These are phyloP conservation scores for Plasmopara viticola DNA, from an alignment of 352 stramenopile genomes.

Conservation along the genomic window DNA sequence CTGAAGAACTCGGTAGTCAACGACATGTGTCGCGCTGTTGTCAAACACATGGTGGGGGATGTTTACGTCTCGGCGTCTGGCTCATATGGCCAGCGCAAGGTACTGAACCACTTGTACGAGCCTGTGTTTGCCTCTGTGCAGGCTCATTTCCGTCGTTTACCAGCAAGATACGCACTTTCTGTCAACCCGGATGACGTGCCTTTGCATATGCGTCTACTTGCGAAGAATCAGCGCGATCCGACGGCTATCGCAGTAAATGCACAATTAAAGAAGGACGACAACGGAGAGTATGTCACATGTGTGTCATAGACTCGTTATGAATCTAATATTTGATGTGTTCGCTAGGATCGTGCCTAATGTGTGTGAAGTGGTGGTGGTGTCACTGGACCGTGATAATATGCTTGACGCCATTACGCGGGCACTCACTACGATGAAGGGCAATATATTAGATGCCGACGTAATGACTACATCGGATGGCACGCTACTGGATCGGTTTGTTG, in stretches of 20 bases:
- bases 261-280: conserved; percentile 82
- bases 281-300: conserved; percentile 61
- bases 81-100: conserved; percentile 62
- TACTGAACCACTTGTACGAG: conserved; percentile 83
- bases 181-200: conserved; percentile 85
- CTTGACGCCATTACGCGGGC: conserved; percentile 76
- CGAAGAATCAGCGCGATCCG: conserved; percentile 73
- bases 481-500: conserved; percentile 77
- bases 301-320: background rate
- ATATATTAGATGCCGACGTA: conserved; percentile 80
- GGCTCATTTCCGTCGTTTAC: conserved; percentile 72
- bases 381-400: conserved; percentile 67
- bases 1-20: conserved; percentile 85
- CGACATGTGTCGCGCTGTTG: conserved; percentile 81
- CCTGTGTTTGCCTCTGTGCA: conserved; percentile 83
- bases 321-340: conserved; percentile 7
- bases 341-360: conserved; percentile 65
- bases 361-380: conserved; percentile 80
- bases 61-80: conserved; percentile 72
- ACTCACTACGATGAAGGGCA: conserved; percentile 78
- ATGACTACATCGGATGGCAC: conserved; percentile 81
- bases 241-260: conserved; percentile 79
- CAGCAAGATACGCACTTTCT: conserved; percentile 74
- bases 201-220: conserved; percentile 79
- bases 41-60: conserved; percentile 87